Percentiles rank a stretch among this genome's conserved stretches.
phyloP scores from a whole-genome alignment of 768 basidiomycete genomes.

The Naganishia friedmannii region DNA sequence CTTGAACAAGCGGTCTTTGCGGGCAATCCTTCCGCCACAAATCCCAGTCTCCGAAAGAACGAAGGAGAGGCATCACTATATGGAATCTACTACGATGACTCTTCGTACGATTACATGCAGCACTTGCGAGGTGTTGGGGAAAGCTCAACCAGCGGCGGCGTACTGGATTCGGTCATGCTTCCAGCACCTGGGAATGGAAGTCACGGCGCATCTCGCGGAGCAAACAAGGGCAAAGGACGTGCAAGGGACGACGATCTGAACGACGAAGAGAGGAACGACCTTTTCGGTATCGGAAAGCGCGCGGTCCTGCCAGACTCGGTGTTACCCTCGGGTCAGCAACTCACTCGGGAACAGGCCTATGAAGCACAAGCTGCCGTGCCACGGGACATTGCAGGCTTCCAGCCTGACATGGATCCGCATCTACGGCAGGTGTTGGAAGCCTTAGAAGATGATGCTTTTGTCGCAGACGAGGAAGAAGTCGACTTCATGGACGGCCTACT shows the following conservation, averaged over 20 bases:
- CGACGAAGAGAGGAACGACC: constrained; percentile 15
- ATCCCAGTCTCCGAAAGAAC: constrained; percentile 57
- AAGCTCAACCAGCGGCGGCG: constrained; percentile 44
- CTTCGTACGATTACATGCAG: constrained; percentile 97
- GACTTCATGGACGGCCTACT: constrained; percentile 67
- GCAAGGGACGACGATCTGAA: constrained; percentile 23
- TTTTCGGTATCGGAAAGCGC: constrained; percentile 33
- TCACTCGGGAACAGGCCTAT: constrained; percentile 57
- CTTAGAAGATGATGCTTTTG: constrained; percentile 91
- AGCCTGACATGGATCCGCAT: constrained; percentile 95
- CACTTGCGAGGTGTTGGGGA: constrained; percentile 77
- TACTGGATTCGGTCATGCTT: constrained; percentile 71
- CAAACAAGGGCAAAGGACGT: constrained; percentile 26
- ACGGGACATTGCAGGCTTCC: constrained; percentile 77
- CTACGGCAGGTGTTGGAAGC: constrained; percentile 89
- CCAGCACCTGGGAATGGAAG: constrained; percentile 33
- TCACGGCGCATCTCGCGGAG: constrained; percentile 38
- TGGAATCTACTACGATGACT: constrained; percentile 91
- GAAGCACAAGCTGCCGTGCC: constrained; percentile 71
- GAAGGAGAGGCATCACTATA: constrained; percentile 84
- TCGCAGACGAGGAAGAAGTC: constrained; percentile 58
- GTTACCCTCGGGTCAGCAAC: constrained; percentile 62
- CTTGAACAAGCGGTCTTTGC: constrained; percentile 62
- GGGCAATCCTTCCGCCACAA: constrained; percentile 56
- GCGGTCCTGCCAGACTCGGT: constrained; percentile 34